Conservation (phyloP, 1,284 basidiomycete species). For the Puccinia brachypodii region DNA sequence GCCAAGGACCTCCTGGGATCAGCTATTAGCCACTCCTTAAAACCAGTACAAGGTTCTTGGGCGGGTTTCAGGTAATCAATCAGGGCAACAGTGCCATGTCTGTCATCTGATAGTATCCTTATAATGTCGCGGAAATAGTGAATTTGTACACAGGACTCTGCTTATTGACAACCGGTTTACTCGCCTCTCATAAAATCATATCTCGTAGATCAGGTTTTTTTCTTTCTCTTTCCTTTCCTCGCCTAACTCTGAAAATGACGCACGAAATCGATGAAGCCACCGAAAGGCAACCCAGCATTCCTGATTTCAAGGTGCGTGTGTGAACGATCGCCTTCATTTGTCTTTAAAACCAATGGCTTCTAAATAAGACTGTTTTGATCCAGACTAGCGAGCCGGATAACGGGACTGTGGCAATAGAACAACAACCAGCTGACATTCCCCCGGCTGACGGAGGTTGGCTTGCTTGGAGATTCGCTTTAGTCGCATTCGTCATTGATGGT, state of each 20-base stretch:
- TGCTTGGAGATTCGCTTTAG: slow-evolving; percentile 31
- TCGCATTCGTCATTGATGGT: slow-evolving; percentile 33
- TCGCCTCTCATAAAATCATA: not conserved
- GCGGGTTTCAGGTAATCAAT: not conserved
- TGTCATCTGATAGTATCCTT: not conserved
- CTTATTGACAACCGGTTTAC: not conserved
- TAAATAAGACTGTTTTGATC: not conserved
- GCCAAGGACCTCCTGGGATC: not conserved
- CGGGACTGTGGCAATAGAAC: not conserved
- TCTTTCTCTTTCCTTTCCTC: not conserved
- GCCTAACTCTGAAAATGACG: not conserved
- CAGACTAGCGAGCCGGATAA: not conserved
- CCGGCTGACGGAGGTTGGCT: slow-evolving; percentile 24
- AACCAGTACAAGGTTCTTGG: not conserved
- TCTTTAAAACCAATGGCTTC: not conserved
- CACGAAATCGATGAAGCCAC: not conserved
- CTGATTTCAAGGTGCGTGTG: not conserved
- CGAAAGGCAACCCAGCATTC: not conserved
- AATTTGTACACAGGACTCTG: not conserved
- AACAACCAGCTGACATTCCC: slow-evolving; percentile 9
- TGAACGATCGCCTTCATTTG: not conserved
- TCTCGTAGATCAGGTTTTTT: not conserved
- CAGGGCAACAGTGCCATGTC: not conserved
- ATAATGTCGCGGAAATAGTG: not conserved
- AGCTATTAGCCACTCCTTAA: not conserved